Base-by-base conservation (phyloP, 495 filamentous ascomycete genomes). In the Xylaria venustula region DNA sequence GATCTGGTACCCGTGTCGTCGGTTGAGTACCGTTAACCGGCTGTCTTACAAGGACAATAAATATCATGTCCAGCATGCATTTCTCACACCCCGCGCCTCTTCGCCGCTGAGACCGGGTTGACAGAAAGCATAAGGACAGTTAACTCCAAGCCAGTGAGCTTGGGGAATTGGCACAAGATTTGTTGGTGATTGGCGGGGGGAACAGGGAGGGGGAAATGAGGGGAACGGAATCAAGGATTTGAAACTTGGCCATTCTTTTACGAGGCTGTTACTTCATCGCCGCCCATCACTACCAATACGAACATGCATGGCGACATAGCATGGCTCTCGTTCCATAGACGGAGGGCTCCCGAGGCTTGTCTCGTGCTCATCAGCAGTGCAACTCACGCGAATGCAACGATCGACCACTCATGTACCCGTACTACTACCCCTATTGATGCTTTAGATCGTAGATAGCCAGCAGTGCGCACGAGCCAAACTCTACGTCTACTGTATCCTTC, bases 381-480 rank as follows among this genome's bases (percentile, higher is more conserved):
- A 36, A 40, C 17, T 36, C 19, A 47, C 23, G 40, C 47, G 19
- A n/a, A 52, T 52, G 37, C 57, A 60, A 45, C 20, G 57, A 60
- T 60, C 47, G 34, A 46, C 57, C 8, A 52, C 9, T 60, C 37
- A 30, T 51, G 45, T 59, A 23, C 25, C 22, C 15, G 37, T 60
- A 25, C 19, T 25, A 49, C 57, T 32, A 17, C 25, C 19, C 17
- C 17, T 23, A 14, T 23, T 41, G 36, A 25, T 23, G 22, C 36
- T 20, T 19, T 32, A 52, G 17, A 26, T 36, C 28, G 26, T 37
- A 45, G 19, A 41, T 34, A 34, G 5, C 30, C 56, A 40, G 37
- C 14, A 12, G 6, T 40, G 14, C 3, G 37, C 14, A 15, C 7
- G 7, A 40, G 14, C 15, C 6, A 15, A n/a, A 28, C 11, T 32